Conservation (phyloP, 2,329 filamentous ascomycete species). For the Penicillium corylophilum region DNA sequence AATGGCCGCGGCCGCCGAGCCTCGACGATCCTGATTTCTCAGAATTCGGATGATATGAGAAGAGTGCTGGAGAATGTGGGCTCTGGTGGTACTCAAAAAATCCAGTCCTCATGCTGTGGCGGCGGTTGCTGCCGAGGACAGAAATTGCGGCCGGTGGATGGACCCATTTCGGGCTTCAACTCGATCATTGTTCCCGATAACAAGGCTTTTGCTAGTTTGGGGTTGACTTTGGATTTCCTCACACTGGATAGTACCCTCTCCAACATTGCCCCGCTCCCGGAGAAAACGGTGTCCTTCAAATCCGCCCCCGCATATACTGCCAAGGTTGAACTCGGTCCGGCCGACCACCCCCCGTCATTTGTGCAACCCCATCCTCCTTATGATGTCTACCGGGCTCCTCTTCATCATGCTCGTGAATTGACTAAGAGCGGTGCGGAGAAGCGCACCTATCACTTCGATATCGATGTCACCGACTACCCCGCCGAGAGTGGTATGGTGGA, state of each 20-base stretch:
- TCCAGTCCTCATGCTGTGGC: constrained; percentile 64
- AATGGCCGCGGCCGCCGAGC: constrained; percentile 41
- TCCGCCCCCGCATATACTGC: constrained; percentile 36
- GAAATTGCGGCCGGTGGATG: constrained; percentile 49
- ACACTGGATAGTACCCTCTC: constrained; percentile 69
- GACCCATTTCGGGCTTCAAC: constrained; percentile 41
- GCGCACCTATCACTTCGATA: constrained; percentile 94
- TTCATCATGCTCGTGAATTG: constrained; percentile 80
- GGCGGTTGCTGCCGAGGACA: constrained; percentile 64
- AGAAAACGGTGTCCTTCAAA: constrained; percentile 69
- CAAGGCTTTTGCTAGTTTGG: constrained; percentile 75
- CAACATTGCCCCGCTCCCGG: constrained; percentile 68
- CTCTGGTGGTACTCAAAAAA: constrained; percentile 56
- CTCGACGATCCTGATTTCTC: constrained; percentile 54
- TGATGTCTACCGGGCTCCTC: constrained; percentile 83
- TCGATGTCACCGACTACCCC: constrained; percentile 94
- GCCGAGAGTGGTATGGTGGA: constrained; percentile 75
- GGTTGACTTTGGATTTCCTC: constrained; percentile 73
- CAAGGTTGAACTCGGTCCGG: constrained; percentile 35
- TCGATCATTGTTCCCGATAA: constrained; percentile 63
- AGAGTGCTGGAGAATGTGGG: constrained; percentile 56
- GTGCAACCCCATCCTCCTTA: constrained; percentile 95
- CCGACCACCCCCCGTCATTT: constrained; percentile 74
- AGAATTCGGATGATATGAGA: constrained; percentile 59
- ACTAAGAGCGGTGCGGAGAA: constrained; percentile 90